Conservation (phyloP, 2,329 filamentous ascomycete species). For the Trichoderma atrobrunneum region DNA sequence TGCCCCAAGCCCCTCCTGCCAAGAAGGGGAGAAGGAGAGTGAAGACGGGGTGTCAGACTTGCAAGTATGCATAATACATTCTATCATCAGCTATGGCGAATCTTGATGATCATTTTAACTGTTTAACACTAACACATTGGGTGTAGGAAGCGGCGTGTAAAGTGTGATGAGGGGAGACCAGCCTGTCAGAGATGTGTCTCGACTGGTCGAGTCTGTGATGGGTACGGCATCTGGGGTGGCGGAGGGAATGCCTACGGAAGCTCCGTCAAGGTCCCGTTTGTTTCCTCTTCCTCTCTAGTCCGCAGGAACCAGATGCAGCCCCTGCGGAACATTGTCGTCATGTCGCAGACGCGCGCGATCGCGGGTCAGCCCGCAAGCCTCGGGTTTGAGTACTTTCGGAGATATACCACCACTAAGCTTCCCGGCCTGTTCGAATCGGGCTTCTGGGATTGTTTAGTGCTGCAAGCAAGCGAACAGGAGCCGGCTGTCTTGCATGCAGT, state of each 20-base stretch:
- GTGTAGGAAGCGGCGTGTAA: conserved; percentile 25
- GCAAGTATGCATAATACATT: conserved; percentile 28
- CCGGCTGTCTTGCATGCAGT: conserved; percentile 42
- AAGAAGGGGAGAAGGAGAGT: conserved; percentile 12
- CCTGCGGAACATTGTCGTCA: neutral
- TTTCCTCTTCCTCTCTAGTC: neutral
- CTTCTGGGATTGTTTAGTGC: conserved; percentile 40
- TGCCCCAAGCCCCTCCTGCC: neutral
- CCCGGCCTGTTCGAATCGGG: conserved; percentile 34
- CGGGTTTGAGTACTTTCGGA: conserved; percentile 26
- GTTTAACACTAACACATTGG: neutral
- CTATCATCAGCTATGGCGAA: neutral
- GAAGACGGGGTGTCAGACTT: conserved; percentile 33
- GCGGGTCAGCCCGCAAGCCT: neutral
- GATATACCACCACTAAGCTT: conserved; percentile 30
- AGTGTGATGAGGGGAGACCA: conserved; percentile 39
- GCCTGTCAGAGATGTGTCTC: conserved; percentile 19
- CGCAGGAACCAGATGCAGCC: neutral
- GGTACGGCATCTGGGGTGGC: conserved; percentile 37
- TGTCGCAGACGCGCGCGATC: conserved; percentile 6
- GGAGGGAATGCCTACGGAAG: conserved; percentile 15
- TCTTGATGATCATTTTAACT: neutral
- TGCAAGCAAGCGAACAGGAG: conserved; percentile 38
- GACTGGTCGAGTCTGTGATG: conserved; percentile 31
- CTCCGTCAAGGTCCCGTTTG: neutral